Evolutionary conservation across 2,329 filamentous ascomycete species (phyloP), one percentile per base, ranked within the genome.

Genomic region (Chrysoporthe puriensis): DNA sequence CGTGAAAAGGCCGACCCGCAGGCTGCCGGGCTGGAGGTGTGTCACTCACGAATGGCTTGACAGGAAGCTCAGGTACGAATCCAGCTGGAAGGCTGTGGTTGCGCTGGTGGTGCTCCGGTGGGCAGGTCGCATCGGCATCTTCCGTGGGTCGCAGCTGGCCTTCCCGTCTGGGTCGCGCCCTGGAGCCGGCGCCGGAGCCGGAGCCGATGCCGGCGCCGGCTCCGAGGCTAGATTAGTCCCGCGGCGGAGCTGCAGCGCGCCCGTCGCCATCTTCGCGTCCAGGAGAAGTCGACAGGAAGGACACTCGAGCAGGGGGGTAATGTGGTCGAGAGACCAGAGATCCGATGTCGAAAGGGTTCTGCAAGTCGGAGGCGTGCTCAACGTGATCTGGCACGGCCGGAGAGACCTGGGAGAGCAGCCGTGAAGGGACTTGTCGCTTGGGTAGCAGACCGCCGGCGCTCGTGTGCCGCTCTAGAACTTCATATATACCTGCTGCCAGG

Each of bases 41-140:
- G 11, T 26, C 26, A 43, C 57, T 59, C 57, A 59, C 57, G 57
- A 59, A 21, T 59, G 57, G 34, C 36, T 40, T n/a, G 57, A 43
- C 6, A 59, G 40, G n/a, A 59, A 59, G 40, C 44, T n/a, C 18
- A 59, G 57, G 18, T 59, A 59, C n/a, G 57, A 59, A 14, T 59
- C 57, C 36, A 59, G 57, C 57, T 59, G 34, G 57, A 59, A 43
- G 57, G 43, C n/a, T 57, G 54, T n/a, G 6, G 54, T 57, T 26
- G 50, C 32, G 50, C 26, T 52, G 54, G 14, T n/a, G 16, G 1
- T 36, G 32, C 16, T 9, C 40, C 34, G 54, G 54, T 36, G 32
- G 26, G 52, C 13, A 34, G 52, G 52, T 14, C 26, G 26, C 26
- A 26, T 26, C 11, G 32, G 50, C 26, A 32, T 14, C 50, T 21